Conservation (phyloP, 192 early-diverging fungal genomes). For the Backusella tuberculispora region DNA sequence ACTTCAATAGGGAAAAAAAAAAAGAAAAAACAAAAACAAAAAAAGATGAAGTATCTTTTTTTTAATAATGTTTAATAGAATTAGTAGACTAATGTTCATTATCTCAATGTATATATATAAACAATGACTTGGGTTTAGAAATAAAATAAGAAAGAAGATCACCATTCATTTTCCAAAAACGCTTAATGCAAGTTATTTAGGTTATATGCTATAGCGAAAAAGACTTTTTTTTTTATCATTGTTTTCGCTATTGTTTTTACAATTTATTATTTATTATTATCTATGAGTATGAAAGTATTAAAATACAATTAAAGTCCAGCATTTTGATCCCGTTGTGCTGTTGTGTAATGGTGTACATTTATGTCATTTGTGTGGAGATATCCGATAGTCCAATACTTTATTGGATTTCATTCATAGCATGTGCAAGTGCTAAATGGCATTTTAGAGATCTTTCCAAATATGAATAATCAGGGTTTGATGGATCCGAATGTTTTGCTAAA, state of each 20-base stretch:
- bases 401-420: constrained; percentile 45
- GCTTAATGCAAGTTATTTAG: not conserved
- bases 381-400: not conserved
- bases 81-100: not conserved
- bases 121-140: not conserved
- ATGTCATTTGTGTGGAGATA: constrained; percentile 1
- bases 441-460: constrained; percentile 37
- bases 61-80: not conserved
- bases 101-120: not conserved
- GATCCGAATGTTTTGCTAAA: constrained; percentile 40
- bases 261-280: not conserved
- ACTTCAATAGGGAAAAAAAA: no score
- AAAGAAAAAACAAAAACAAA: no score
- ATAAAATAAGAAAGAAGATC: constrained; percentile 2
- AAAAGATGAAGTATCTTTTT: not conserved
- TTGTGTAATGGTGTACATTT: constrained; percentile 4
- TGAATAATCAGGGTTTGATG: constrained; percentile 27
- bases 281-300: not conserved
- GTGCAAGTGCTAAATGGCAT: constrained; percentile 34
- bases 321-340: not conserved
- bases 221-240: not conserved
- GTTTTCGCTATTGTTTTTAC: no score
- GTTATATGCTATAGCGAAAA: not conserved
- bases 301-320: not conserved
- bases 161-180: not conserved